Evolutionary conservation across 1,139 yeast genomes (phyloP).

Genomic region (Scheffersomyces cryptocercus): DNA sequence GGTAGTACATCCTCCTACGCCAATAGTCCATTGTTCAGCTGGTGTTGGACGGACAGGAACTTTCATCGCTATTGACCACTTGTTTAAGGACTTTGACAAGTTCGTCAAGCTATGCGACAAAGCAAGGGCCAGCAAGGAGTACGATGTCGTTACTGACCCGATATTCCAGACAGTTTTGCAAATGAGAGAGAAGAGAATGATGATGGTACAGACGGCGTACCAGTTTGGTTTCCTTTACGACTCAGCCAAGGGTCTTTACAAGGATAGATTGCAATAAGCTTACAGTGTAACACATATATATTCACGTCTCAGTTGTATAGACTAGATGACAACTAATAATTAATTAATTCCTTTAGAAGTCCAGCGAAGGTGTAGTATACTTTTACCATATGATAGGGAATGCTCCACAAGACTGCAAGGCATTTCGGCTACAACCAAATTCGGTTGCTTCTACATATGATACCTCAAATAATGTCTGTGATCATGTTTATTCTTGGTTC

Average conservation of each 20-base stretch:
- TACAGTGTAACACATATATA: too few species aligned
- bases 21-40: constrained; percentile 76
- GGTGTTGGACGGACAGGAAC: constrained; percentile 88
- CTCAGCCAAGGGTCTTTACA: constrained; percentile 9
- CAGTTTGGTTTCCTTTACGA: constrained; percentile 56
- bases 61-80: constrained; percentile 65
- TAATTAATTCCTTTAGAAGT: background rate
- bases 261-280: background rate
- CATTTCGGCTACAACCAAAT: too few species aligned
- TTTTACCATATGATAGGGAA: too few species aligned
- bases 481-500: too few species aligned
- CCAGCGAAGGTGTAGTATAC: too few species aligned
- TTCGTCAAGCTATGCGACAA: constrained; percentile 6
- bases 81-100: constrained; percentile 29
- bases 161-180: constrained; percentile 37
- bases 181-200: constrained; percentile 56
- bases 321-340: background rate
- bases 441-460: too few species aligned
- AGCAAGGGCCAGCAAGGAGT: constrained; percentile 1
- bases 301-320: too few species aligned
- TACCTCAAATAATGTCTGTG: too few species aligned
- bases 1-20: constrained; percentile 19
- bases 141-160: constrained; percentile 20
- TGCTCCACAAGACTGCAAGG: too few species aligned
- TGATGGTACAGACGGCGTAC: constrained; percentile 66